Conservation (phyloP, 139 green algal species). For the Chlamydomonas sphaeroides region DNA sequence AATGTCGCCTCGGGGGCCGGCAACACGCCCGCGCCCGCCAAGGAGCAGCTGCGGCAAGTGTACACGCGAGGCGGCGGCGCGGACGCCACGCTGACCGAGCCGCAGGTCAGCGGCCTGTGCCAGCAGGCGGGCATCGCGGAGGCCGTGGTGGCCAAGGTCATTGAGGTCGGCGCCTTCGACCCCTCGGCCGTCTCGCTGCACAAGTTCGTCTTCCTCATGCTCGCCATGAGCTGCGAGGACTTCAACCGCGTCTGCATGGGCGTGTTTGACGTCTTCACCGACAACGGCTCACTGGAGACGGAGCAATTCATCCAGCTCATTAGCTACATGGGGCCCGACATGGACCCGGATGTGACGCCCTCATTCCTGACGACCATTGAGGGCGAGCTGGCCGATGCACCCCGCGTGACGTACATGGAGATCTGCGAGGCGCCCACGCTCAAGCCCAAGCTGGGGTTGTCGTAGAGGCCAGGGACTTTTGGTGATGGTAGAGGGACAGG, state of each 20-base stretch:
- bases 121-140: conserved; percentile 53
- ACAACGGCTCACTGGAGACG: conserved; percentile 21
- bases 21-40: conserved; percentile 34
- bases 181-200: conserved; percentile 18
- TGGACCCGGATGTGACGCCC: conserved; percentile 45
- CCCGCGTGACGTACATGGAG: conserved; percentile 35
- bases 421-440: conserved; percentile 32
- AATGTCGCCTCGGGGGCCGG: conserved; percentile 44
- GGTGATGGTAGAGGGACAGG: too few relatives aligned
- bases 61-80: conserved; percentile 35
- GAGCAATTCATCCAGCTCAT: conserved; percentile 49
- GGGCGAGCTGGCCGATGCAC: neutral
- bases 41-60: conserved; percentile 54
- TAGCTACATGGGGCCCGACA: conserved; percentile 55
- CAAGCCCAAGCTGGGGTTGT: conserved; percentile 41
- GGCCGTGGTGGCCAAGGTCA: conserved; percentile 47
- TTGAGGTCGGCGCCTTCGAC: conserved; percentile 48
- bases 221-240: conserved; percentile 63
- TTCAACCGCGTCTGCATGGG: conserved; percentile 48
- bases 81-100: conserved; percentile 1
- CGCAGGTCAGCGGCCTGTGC: conserved; percentile 47
- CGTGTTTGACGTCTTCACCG: conserved; percentile 56
- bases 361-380: conserved; percentile 2
- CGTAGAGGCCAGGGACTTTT: neutral
- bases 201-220: conserved; percentile 62